Percentiles rank a stretch among this genome's conserved stretches.
Conservation (phyloP, 306 rosid genomes). For the Lathyrus oleraceus region DNA sequence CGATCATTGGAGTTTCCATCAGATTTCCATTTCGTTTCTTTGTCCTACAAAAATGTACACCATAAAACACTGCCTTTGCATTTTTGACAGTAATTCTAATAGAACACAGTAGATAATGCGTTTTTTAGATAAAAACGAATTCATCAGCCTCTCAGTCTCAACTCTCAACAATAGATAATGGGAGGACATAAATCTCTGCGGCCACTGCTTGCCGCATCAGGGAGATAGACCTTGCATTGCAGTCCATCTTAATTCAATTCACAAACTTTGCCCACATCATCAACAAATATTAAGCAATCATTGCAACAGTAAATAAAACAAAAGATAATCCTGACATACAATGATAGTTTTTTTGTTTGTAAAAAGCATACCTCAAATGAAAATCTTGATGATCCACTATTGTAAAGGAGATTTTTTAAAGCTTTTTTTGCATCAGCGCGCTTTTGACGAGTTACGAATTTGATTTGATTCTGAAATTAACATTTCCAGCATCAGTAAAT, state of each 20-base stretch:
- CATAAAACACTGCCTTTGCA: constrained; percentile 19
- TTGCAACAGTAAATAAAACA: constrained; percentile 21
- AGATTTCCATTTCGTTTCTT: constrained; percentile 44
- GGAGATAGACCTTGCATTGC: background rate
- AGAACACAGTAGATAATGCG: constrained; percentile 3
- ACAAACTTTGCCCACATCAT: constrained; percentile 13
- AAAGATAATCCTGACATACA: constrained; percentile 11
- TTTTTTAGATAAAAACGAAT: constrained; percentile 1
- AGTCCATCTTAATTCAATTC: constrained; percentile 9
- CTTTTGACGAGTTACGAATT: constrained; percentile 66
- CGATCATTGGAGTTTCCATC: constrained; percentile 36
- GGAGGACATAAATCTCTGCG: constrained; percentile 5
- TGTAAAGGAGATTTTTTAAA: constrained; percentile 68
- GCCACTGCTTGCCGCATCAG: background rate
- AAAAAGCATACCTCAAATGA: constrained; percentile 49
- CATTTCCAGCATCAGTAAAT: constrained; percentile 35
- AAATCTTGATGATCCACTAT: constrained; percentile 54
- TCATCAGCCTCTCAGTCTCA: background rate
- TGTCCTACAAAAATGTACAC: constrained; percentile 43
- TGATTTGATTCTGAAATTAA: constrained; percentile 60
- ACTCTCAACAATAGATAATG: constrained; percentile 1
- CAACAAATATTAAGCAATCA: background rate
- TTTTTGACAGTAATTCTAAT: constrained; percentile 2
- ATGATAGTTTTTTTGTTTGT: constrained; percentile 21
- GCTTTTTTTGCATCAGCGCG: constrained; percentile 92